Base-by-base conservation (phyloP, 2,329 filamentous ascomycete species). In the Fusarium sulawesiense region DNA sequence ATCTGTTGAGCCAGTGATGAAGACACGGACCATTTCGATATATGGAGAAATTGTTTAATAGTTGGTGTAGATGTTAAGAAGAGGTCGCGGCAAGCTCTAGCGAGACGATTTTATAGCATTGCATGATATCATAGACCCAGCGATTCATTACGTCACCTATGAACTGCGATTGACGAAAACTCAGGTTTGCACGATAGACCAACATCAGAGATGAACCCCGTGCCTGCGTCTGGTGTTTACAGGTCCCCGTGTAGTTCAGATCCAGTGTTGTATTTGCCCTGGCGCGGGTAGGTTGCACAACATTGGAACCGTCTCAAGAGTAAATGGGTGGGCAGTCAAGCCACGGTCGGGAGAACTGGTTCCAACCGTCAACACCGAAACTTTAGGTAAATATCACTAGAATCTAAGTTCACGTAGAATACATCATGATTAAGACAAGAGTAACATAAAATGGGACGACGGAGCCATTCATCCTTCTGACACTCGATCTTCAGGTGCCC, bases 1-100 rank as follows among this genome's bases (percentile, higher is more conserved):
- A 30, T 73, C 70, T 16, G 60, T 53, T 7, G 70, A 73, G 6
- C 70, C 70, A n/a, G 70, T 73, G 25, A 73, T 69, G 25, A 73
- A 73, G 23, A 73, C 53, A 10, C 70, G 70, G 2, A 68, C 70
- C 70, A 73, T 73, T 2, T 55, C 56, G 13, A 1, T n/a, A 7
- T 0, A 10, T 18, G 3, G 10, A 7, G 2, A 13, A 7, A 7
- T 1, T 23, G 4, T 3, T 3, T 30, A 30, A 10, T 30, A 4
- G 11, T 21, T 23, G 25, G 5, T 37, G 20, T 23, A 40, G 7
- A 21, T 27, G 13, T 4, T 30, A 3, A 6, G 11, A 46, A n/a
- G 6, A 10, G 7, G n/a, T 25, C 14, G 2, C 18, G 10, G 13
- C 16, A 10, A 29, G 10, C 20, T 16, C 11, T 21, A 16, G 4